Evolutionary conservation across 2,329 filamentous ascomycete genomes (phyloP).

Genomic region (Microsporum ferrugineum): DNA sequence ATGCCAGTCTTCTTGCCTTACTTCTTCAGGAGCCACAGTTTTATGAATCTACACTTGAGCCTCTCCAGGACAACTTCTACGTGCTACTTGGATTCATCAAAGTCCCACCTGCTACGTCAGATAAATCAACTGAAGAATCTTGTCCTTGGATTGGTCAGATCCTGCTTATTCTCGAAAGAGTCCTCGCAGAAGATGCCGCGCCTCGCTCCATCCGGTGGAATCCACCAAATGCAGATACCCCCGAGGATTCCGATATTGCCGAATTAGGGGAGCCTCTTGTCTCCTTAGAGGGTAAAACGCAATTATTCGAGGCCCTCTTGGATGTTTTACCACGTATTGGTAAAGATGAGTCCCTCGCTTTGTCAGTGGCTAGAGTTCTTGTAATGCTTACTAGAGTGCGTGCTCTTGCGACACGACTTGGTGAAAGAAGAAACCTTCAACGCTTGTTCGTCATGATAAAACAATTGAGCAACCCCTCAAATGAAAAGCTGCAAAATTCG

Average conservation of each 20-base stretch:
- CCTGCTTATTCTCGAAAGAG: constrained; percentile 75
- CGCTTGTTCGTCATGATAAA: constrained; percentile 91
- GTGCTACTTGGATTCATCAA: constrained; percentile 71
- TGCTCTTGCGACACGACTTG: constrained; percentile 60
- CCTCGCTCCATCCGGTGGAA: constrained; percentile 65
- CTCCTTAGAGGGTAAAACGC: constrained; percentile 52
- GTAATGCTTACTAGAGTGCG: constrained; percentile 78
- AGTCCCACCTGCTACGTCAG: constrained; percentile 41
- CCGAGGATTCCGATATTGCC: constrained; percentile 35
- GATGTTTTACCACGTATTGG: constrained; percentile 75
- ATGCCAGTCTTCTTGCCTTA: constrained; percentile 80
- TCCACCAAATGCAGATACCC: constrained; percentile 38
- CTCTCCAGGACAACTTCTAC: constrained; percentile 63
- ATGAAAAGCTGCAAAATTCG: constrained; percentile 59
- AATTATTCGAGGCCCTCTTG: constrained; percentile 65
- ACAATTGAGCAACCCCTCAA: constrained; percentile 69
- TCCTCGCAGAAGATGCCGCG: constrained; percentile 80
- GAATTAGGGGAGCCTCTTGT: constrained; percentile 52
- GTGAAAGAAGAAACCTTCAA: constrained; percentile 80
- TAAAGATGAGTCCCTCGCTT: constrained; percentile 73
- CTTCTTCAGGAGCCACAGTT: constrained; percentile 74
- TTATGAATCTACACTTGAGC: constrained; percentile 62
- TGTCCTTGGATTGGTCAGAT: constrained; percentile 89
- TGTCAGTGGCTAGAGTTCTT: constrained; percentile 71
- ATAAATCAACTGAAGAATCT: constrained; percentile 61